phyloP scores from a whole-genome alignment of 257 asterid genomes.

The Gynochthodes officinalis region DNA sequence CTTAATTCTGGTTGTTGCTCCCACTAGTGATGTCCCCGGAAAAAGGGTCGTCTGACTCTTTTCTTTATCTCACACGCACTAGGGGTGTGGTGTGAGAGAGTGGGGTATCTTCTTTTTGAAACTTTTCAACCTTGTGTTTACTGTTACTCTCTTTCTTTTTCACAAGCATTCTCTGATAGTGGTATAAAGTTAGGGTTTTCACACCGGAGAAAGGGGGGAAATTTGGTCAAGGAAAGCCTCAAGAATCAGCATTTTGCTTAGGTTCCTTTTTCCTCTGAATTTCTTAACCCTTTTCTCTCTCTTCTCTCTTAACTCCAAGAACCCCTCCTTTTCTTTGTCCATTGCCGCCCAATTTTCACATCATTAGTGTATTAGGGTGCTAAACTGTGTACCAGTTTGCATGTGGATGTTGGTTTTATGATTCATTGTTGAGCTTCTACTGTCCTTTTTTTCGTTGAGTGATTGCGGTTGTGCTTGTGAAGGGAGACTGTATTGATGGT shows the following conservation, averaged over 20 bases:
- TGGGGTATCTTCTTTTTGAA: constrained; percentile 40
- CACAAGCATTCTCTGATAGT: constrained; percentile 58
- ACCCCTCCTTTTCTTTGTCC: constrained; percentile 6
- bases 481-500: not conserved
- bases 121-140: constrained; percentile 27
- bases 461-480: constrained; percentile 3
- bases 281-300: not conserved
- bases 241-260: constrained; percentile 31
- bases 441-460: no score
- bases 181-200: constrained; percentile 44
- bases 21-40: constrained; percentile 10
- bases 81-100: not conserved
- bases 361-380: not conserved
- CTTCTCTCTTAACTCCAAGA: not conserved
- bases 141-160: constrained; percentile 30
- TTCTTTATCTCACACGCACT: constrained; percentile 28
- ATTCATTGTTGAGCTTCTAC: not conserved
- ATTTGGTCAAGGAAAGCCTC: constrained; percentile 17
- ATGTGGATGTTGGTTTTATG: not conserved
- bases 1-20: constrained; percentile 4
- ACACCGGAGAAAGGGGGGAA: constrained; percentile 1
- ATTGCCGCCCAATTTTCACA: constrained; percentile 5
- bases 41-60: not conserved
- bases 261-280: constrained; percentile 13
- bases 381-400: constrained; percentile 4